Percentiles rank a stretch among this genome's conserved stretches.
Conservation (phyloP, 768 basidiomycete genomes). For the Mycena belliarum region DNA sequence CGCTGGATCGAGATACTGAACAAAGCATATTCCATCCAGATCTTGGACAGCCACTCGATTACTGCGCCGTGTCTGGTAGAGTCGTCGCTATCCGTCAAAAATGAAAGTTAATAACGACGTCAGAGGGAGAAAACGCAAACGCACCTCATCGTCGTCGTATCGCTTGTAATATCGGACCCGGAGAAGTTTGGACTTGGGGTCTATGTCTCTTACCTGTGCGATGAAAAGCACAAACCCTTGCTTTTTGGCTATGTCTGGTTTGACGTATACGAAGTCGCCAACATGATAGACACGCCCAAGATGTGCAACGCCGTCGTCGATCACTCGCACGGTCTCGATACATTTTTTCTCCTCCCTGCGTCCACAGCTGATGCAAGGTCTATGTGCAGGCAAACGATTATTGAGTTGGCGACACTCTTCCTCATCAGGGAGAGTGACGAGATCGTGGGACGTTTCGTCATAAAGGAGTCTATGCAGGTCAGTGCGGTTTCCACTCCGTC, state of each 20-base stretch:
- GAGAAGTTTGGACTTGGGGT: background rate
- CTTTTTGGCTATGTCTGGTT: background rate
- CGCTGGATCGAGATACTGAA: background rate
- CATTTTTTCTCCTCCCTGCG: background rate
- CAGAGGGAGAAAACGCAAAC: background rate
- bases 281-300: background rate
- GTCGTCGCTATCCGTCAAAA: conserved; percentile 1
- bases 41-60: background rate
- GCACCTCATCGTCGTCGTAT: background rate
- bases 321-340: background rate
- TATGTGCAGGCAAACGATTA: background rate
- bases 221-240: background rate
- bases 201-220: conserved; percentile 2
- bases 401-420: background rate
- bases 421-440: background rate
- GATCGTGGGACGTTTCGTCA: background rate
- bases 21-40: conserved; percentile 3
- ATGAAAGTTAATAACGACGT: no score
- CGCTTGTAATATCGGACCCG: conserved; percentile 6
- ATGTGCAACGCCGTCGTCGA: background rate
- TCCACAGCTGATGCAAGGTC: conserved; percentile 7
- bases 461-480: background rate
- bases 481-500: background rate
- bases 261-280: conserved; percentile 13
- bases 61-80: no score